Base-by-base conservation (phyloP, 306 rosid genomes). In the Malus fusca region DNA sequence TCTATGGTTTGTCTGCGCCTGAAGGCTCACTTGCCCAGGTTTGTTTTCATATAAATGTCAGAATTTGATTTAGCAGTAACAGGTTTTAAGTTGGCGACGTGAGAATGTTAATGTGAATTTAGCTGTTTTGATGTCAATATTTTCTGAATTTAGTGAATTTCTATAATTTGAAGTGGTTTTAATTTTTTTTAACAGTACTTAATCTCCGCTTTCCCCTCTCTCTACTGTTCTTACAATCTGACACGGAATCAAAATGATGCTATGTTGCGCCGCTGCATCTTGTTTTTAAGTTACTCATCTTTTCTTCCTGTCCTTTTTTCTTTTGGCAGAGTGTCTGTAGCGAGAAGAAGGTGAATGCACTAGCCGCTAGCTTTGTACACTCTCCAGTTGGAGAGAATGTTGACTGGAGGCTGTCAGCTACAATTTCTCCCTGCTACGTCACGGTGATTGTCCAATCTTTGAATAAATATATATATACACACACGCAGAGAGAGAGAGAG, bases 1-100 rank as follows among this genome's bases (percentile, higher is more conserved):
- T 81, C 82, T 95, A 92, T 85, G 97, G 99, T 76, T 78, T 95
- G 80, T 89, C 89, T 74, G 92, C 93, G 8, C 99, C 97, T 42
- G 99, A 95, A 89, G 99, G 99, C 69, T 81, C 99, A 60, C 97
- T 95, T 85, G 87, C 97, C n/a, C 93, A 95, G 99, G 99, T 95
- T 74, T 84, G 86, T 82, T 73, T 75, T 72, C 66, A 5, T 82
- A 19, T 70, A 64, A 44, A 78, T 67, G 51, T 43, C 69, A 48
- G 71, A 76, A 71, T 73, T 62, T 28, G 59, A 71, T 56, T 73
- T 48, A 52, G 68, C 71, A 73, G 31, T 64, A 18, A 69, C 78
- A 66, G 64, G 74, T 66, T 81, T 74, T 15, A 73, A 56, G 80
- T 78, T 74, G 33, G 56, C 71, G 56, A 75, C 53, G 30, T 65